These are phyloP conservation scores for Arachis hypogaea DNA, from an alignment of 306 rosid genomes.

Conservation along the genomic window DNA sequence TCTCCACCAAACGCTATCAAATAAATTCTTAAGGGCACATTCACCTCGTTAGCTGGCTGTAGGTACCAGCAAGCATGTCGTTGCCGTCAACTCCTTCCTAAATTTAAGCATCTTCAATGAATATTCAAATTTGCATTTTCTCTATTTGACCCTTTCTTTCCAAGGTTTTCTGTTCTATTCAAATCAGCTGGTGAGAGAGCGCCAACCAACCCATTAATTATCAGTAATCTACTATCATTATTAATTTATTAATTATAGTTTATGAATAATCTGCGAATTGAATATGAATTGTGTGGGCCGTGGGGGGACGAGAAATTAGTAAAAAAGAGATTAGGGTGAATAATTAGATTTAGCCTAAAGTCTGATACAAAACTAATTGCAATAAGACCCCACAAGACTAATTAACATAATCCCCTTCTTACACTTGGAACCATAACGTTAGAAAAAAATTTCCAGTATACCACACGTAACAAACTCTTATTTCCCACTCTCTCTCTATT, in stretches of 20 bases:
- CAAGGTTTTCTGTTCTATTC: not conserved
- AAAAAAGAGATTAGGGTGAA: not conserved
- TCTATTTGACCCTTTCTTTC: not conserved
- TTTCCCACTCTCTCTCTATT: too few relatives aligned
- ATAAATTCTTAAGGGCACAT: too few relatives aligned
- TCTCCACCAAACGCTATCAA: too few relatives aligned
- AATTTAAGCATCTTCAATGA: not conserved
- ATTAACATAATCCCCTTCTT: not conserved
- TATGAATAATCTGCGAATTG: too few relatives aligned
- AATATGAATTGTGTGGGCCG: too few relatives aligned
- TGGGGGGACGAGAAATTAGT: not conserved
- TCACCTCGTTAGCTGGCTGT: too few relatives aligned
- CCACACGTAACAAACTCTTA: conserved; percentile 30
- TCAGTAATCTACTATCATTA: conserved; percentile 2
- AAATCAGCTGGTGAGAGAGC: not conserved
- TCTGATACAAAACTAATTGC: too few relatives aligned
- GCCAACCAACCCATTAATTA: conserved; percentile 7
- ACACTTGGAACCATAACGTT: not conserved
- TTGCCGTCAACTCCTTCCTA: not conserved
- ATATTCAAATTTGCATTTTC: not conserved
- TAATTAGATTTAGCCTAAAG: not conserved
- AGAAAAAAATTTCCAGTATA: not conserved
- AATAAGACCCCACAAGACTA: not conserved
- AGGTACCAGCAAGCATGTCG: not conserved
- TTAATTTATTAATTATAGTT: not conserved